Conservation (phyloP, 768 basidiomycete genomes). For the Tricholoma sp. region DNA sequence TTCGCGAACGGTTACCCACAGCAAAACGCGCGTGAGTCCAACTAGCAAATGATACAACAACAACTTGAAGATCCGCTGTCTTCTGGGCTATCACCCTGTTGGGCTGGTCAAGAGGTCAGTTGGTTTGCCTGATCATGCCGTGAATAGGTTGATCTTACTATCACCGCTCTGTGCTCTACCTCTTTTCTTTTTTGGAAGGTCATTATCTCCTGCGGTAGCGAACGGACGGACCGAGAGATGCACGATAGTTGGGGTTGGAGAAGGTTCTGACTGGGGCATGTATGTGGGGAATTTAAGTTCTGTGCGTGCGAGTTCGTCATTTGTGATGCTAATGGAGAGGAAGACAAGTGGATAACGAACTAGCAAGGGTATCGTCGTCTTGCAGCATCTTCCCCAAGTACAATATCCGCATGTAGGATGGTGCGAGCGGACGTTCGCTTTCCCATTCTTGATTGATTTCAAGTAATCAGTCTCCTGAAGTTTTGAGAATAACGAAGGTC, state of each 20-base stretch:
- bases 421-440: slow-evolving; percentile 72
- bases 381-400: slow-evolving; percentile 80
- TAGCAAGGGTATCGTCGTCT: slow-evolving; percentile 71
- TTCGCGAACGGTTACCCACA: not conserved
- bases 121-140: not conserved
- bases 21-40: not conserved
- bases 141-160: slow-evolving; percentile 17
- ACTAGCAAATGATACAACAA: slow-evolving; percentile 17
- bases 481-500: not conserved
- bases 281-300: slow-evolving; percentile 37
- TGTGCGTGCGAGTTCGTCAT: slow-evolving; percentile 11
- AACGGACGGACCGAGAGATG: slow-evolving; percentile 69
- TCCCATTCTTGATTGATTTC: slow-evolving; percentile 56
- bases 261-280: slow-evolving; percentile 24
- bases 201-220: slow-evolving; percentile 43
- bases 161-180: slow-evolving; percentile 19
- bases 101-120: not conserved
- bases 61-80: slow-evolving; percentile 12
- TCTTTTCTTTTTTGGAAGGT: slow-evolving; percentile 51
- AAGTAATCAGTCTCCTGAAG: not conserved
- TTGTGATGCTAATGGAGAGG: not conserved
- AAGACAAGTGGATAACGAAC: slow-evolving; percentile 34
- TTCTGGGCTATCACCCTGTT: slow-evolving; percentile 4
- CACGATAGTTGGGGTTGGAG: slow-evolving; percentile 57
- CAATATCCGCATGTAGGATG: slow-evolving; percentile 69